A percentile compares a stretch with the other conserved stretches of the same genome.
Conservation (phyloP, 805 yeast species). For the Yueomyces sp. region DNA sequence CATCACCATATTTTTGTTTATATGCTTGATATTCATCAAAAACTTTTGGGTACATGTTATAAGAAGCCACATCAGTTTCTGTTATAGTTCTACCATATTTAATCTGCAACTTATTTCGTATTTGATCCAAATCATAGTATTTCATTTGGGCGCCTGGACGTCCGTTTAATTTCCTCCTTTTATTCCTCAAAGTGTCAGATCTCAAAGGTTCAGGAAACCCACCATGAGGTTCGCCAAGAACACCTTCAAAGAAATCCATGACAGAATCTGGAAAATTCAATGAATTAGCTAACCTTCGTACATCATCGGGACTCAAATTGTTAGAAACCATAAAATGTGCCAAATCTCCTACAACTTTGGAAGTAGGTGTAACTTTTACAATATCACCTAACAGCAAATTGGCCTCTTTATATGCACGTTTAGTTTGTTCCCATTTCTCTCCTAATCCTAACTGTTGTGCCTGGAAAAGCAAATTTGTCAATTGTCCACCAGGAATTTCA, state of each 20-base stretch:
- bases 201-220: conserved; percentile 99
- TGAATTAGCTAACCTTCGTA: conserved; percentile 68
- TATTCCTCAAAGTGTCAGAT: conserved; percentile 74
- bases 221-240: conserved; percentile 97
- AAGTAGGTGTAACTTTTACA: conserved; percentile 95
- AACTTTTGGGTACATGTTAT: conserved; percentile 95
- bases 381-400: conserved; percentile 83
- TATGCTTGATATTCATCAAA: conserved; percentile 70
- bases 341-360: conserved; percentile 95
- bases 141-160: conserved; percentile 85
- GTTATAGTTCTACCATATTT: conserved; percentile 63
- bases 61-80: conserved; percentile 84
- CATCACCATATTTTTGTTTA: conserved; percentile 71
- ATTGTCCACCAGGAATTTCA: conserved; percentile 98
- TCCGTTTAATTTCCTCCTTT: conserved; percentile 72
- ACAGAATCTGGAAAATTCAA: conserved; percentile 97
- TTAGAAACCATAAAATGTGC: conserved; percentile 98
- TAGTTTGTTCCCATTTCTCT: conserved; percentile 87
- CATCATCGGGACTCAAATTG: conserved; percentile 73
- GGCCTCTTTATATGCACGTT: conserved; percentile 83
- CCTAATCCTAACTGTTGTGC: conserved; percentile 97
- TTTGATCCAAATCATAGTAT: conserved; percentile 62
- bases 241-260: conserved; percentile 93
- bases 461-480: conserved; percentile 93
- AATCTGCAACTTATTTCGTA: conserved; percentile 56